Evolutionary conservation across 768 basidiomycete species (phyloP), one percentile per base, ranked within the genome.

Genomic region (Sistotremastrum niveocremeum): DNA sequence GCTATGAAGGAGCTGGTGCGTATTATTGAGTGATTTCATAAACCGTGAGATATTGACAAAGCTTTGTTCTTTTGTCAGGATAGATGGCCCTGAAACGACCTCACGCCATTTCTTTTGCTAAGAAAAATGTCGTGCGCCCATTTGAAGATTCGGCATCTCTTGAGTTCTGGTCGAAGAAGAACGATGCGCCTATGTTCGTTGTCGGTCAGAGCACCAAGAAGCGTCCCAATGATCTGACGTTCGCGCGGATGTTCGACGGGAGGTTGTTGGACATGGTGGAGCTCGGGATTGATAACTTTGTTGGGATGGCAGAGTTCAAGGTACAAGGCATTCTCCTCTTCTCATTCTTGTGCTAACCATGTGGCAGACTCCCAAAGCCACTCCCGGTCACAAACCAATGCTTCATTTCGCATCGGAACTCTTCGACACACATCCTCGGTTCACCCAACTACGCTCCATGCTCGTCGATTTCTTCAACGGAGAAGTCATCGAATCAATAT

Each of bases 11-110:
- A 98, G 58, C 61, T 99, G 49, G 91, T 94, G 48, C 51, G 84
- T 67, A 34, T 12, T 35, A 4, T 4, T 42, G 44, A 36, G 7
- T 12, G 49, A 1, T 41, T 30, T 2, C 9, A 38, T 37, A 10
- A 32, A 11, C 7, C 38, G 32, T 20, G 31, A 9, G 37, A 9
- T 39, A 37, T 29, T 12, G 8, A 32, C 44, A 47, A 44, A n/a
- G 29, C 7, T 44, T 32, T 37, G 37, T 38, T 34, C 30, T 32
- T 29, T 20, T 34, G 20, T 11, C 29, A 12, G 32, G 11, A 46
- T 54, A 95, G 93, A 91, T 93, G 81, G 79, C 87, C 3, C 73
- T 98, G 50, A 98, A 98, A 63, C 82, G 85, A 47, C 94, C 95
- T 0, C 53, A 94, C 56, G 81, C 81, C 1, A 84, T 98, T 50